phyloP scores from a whole-genome alignment of 257 asterid genomes.

The Vinca minor region DNA sequence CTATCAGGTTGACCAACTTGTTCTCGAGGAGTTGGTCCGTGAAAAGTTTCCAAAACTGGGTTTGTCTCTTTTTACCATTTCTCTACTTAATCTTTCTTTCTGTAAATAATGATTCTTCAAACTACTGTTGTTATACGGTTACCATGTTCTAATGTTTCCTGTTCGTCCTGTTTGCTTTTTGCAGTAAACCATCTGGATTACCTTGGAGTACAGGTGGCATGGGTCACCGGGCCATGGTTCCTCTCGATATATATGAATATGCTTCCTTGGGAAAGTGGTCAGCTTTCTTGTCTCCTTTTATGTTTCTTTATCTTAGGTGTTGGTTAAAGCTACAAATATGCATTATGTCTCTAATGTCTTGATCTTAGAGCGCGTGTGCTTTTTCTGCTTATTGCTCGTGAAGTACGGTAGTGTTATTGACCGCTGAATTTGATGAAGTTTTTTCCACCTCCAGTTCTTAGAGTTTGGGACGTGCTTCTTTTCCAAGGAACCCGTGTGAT shows the following conservation, averaged over 20 bases:
- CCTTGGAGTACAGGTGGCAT: conserved; percentile 93
- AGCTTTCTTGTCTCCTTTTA: conserved; percentile 31
- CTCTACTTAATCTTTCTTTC: not conserved
- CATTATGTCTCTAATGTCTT: not conserved
- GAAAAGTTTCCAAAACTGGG: conserved; percentile 83
- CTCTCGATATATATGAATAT: conserved; percentile 85
- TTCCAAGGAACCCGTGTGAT: conserved; percentile 86
- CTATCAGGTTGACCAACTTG: conserved; percentile 89
- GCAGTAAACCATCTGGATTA: conserved; percentile 94
- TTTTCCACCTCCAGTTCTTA: conserved; percentile 52
- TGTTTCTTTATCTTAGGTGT: not conserved
- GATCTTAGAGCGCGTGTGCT: not conserved
- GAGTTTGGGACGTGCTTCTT: conserved; percentile 95
- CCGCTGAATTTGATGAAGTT: conserved; percentile 14
- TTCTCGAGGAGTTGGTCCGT: conserved; percentile 92
- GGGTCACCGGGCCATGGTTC: conserved; percentile 96
- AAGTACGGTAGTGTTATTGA: not conserved
- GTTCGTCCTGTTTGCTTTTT: conserved; percentile 23
- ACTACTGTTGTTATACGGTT: not conserved
- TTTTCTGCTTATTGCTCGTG: not conserved
- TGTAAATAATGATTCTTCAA: not conserved
- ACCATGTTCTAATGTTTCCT: conserved; percentile 13
- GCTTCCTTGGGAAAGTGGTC: conserved; percentile 99
- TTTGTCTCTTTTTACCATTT: conserved; percentile 22
- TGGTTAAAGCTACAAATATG: conserved; percentile 9